Conservation (phyloP, 495 filamentous ascomycete genomes). For the Astrothelium subdiscretum region DNA sequence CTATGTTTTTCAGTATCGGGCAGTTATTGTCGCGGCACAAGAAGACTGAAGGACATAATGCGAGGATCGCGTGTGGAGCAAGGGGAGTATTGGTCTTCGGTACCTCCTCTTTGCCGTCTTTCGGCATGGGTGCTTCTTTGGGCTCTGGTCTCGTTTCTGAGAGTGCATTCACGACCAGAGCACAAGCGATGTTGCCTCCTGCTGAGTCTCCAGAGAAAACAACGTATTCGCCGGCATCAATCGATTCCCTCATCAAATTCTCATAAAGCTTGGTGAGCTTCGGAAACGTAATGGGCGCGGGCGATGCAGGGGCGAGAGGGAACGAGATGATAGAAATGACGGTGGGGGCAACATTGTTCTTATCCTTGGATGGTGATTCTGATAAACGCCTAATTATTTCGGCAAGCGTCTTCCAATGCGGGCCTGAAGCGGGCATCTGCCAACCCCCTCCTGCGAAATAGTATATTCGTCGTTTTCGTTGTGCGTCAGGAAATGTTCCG, state of each 20-base stretch:
- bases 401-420: constrained; percentile 28
- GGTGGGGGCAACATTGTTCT: not conserved
- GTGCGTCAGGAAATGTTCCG: not conserved
- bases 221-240: constrained; percentile 15
- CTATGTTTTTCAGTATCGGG: constrained; percentile 22
- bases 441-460: constrained; percentile 32
- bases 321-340: constrained; percentile 19
- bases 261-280: constrained; percentile 18
- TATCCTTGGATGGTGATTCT: not conserved
- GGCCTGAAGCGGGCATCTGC: constrained; percentile 20
- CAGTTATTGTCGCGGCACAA: constrained; percentile 23
- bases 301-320: constrained; percentile 24
- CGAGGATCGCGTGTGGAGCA: constrained; percentile 20
- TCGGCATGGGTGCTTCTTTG: not conserved
- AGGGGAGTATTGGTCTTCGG: not conserved
- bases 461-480: constrained; percentile 20
- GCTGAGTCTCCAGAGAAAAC: constrained; percentile 24
- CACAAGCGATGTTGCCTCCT: constrained; percentile 27
- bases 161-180: constrained; percentile 24
- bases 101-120: not conserved
- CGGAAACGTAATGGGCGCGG: constrained; percentile 20
- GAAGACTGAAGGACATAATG: constrained; percentile 30
- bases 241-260: constrained; percentile 10
- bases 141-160: not conserved
- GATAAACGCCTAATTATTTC: constrained; percentile 19